Evolutionary conservation across 2,329 filamentous ascomycete genomes (phyloP).

Genomic region (Aspergillus eucalypticola): DNA sequence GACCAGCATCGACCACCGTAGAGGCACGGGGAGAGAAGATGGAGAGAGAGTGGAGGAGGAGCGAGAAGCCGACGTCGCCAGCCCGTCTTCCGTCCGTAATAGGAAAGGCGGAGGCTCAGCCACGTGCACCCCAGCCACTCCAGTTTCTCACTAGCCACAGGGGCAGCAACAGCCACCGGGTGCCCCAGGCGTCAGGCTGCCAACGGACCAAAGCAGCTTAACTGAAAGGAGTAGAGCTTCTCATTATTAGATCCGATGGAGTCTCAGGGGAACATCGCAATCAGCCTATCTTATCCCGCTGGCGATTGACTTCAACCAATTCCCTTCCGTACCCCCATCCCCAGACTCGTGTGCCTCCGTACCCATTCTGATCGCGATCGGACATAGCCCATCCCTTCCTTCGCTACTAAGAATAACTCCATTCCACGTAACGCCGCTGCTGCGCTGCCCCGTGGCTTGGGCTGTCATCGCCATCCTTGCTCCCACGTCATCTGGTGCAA

Average conservation of each 20-base stretch:
- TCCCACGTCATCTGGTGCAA: slow-evolving; percentile 20
- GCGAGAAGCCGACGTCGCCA: slow-evolving; percentile 14
- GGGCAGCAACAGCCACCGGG: slow-evolving; percentile 18
- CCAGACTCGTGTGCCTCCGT: background rate
- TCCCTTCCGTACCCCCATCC: background rate
- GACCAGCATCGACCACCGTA: background rate
- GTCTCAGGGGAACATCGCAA: background rate
- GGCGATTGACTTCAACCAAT: background rate
- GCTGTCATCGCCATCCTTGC: background rate
- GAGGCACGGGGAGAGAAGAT: background rate
- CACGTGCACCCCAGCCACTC: slow-evolving; percentile 24
- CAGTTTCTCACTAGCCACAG: slow-evolving; percentile 16
- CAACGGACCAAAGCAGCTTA: background rate
- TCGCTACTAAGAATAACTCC: background rate
- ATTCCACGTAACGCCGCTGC: background rate
- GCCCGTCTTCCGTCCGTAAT: slow-evolving; percentile 16
- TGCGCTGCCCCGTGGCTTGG: slow-evolving; percentile 5
- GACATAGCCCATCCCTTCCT: background rate
- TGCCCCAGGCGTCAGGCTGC: background rate
- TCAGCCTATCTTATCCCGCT: background rate
- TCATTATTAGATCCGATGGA: background rate
- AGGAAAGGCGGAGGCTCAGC: slow-evolving; percentile 18
- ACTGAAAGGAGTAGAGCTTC: too few relatives aligned
- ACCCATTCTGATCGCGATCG: background rate
- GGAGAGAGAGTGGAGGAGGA: background rate